Percentiles rank a stretch among this genome's conserved stretches.
Evolutionary conservation across 768 basidiomycete genomes (phyloP).

Genomic region (Lactarius hatsudake): DNA sequence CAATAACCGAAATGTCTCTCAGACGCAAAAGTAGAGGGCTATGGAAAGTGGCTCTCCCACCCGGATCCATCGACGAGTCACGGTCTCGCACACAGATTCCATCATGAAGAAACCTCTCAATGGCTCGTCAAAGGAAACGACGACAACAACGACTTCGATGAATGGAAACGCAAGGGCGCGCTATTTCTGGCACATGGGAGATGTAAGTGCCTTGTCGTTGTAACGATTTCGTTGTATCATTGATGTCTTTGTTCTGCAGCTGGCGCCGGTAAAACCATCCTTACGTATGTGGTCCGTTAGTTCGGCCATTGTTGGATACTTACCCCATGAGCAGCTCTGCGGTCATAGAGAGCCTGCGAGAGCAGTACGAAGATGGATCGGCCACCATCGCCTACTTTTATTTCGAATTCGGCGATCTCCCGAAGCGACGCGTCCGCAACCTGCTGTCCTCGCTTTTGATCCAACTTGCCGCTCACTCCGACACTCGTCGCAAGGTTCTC

Average conservation of each 20-base stretch:
- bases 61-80: conserved; percentile 15
- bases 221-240: neutral
- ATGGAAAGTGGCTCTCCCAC: conserved; percentile 17
- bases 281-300: conserved; percentile 7
- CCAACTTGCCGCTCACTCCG: conserved; percentile 25
- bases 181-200: conserved; percentile 15
- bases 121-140: conserved; percentile 16
- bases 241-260: neutral
- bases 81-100: conserved; percentile 7
- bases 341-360: conserved; percentile 13
- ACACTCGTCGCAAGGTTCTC: conserved; percentile 3
- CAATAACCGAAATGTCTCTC: neutral
- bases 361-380: neutral
- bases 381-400: conserved; percentile 29
- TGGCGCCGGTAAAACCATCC: conserved; percentile 16
- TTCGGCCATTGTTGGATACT: neutral
- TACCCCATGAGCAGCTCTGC: conserved; percentile 12
- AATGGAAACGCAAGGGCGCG: conserved; percentile 11
- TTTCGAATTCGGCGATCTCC: conserved; percentile 28
- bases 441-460: conserved; percentile 28
- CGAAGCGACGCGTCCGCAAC: conserved; percentile 18
- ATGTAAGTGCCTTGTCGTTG: conserved; percentile 1
- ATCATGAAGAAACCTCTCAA: conserved; percentile 3
- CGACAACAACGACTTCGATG: neutral
- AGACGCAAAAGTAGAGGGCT: conserved; percentile 7